phyloP scores from a whole-genome alignment of 495 filamentous ascomycete species.

The Aspergillus ostianus region DNA sequence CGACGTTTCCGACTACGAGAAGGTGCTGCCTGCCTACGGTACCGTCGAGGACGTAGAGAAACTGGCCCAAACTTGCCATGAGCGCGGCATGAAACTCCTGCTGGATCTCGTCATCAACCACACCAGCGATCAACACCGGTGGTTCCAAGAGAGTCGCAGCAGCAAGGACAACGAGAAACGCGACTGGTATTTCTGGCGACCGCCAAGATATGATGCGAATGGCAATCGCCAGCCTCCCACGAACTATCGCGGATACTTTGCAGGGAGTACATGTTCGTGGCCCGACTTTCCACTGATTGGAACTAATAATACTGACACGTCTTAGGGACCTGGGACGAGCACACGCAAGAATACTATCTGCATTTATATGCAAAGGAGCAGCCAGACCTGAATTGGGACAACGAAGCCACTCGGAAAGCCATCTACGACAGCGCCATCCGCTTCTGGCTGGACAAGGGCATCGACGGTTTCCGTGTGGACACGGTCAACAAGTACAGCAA shows the following conservation, averaged over 20 bases:
- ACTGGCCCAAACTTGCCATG: constrained; percentile 48
- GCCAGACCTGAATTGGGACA: constrained; percentile 58
- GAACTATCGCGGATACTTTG: constrained; percentile 56
- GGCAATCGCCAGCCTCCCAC: constrained; percentile 55
- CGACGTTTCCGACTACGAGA: constrained; percentile 60
- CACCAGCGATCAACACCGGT: constrained; percentile 55
- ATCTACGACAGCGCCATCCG: constrained; percentile 49
- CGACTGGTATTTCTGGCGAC: constrained; percentile 62
- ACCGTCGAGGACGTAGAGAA: constrained; percentile 53
- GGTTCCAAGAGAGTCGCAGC: constrained; percentile 54
- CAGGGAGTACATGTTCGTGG: constrained; percentile 51
- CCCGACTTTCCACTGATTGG: constrained; percentile 9
- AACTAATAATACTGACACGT: not conserved
- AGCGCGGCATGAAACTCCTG: constrained; percentile 51
- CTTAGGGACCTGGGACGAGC: constrained; percentile 46
- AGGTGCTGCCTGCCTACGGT: constrained; percentile 52
- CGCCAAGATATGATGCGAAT: constrained; percentile 43
- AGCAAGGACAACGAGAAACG: constrained; percentile 48
- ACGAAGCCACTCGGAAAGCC: constrained; percentile 48
- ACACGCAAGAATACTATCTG: constrained; percentile 53
- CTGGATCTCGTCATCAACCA: constrained; percentile 62
- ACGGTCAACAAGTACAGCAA: constrained; percentile 57
- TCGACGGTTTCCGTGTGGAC: constrained; percentile 55
- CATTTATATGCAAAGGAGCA: constrained; percentile 51
- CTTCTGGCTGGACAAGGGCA: constrained; percentile 54